A percentile compares a stretch with the other conserved stretches of the same genome.
Conservation (phyloP, 2,329 filamentous ascomycete genomes). For the Alternaria conjuncta region DNA sequence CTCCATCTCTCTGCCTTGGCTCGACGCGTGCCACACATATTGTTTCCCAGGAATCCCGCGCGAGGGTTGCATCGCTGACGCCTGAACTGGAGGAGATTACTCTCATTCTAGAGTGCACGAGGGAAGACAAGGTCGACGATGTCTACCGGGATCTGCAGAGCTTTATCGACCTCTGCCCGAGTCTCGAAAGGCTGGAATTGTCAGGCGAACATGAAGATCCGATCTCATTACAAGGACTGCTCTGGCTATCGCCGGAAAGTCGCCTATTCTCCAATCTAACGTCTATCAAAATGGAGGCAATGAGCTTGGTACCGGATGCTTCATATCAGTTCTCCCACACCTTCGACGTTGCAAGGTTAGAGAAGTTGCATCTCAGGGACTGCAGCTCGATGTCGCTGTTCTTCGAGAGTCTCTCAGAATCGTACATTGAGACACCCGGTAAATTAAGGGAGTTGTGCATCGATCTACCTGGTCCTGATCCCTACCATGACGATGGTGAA, state of each 20-base stretch:
- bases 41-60: not conserved
- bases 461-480: too few species aligned
- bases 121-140: too few species aligned
- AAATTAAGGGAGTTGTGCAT: not conserved
- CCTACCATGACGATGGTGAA: not conserved
- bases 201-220: fast-evolving
- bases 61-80: not conserved
- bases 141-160: not conserved
- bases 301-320: not conserved
- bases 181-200: not conserved
- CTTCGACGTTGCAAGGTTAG: not conserved
- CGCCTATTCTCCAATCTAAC: not conserved
- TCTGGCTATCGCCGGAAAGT: not conserved
- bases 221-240: not conserved
- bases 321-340: not conserved
- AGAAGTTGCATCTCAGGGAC: not conserved
- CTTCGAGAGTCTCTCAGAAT: not conserved
- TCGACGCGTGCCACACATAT: not conserved
- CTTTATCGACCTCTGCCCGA: not conserved
- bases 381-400: not conserved
- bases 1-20: not conserved
- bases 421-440: not conserved
- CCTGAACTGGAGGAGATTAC: not conserved
- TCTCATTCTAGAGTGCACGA: not conserved
- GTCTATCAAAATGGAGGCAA: not conserved